phyloP scores from a whole-genome alignment of 345 rosid species.

The Punica granatum region DNA sequence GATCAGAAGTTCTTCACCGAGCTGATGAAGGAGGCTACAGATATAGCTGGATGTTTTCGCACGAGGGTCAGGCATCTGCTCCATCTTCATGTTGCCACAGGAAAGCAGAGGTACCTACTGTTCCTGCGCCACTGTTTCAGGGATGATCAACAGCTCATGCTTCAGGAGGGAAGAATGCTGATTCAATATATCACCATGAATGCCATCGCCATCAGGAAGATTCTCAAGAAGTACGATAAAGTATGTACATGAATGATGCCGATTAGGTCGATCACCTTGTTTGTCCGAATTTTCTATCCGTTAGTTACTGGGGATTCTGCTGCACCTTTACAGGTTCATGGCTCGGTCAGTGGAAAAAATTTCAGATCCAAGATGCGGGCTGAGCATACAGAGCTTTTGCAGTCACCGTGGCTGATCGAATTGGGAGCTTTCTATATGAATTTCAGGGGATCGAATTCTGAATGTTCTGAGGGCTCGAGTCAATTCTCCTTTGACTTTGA shows the following conservation, averaged over 20 bases:
- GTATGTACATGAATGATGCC: constrained; percentile 23
- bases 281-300: not conserved
- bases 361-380: constrained; percentile 79
- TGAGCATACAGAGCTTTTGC: constrained; percentile 79
- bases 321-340: constrained; percentile 47
- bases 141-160: constrained; percentile 43
- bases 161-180: constrained; percentile 68
- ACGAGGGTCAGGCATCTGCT: constrained; percentile 74
- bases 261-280: not conserved
- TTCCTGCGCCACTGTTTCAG: constrained; percentile 53
- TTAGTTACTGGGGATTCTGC: constrained; percentile 1
- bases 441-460: constrained; percentile 38
- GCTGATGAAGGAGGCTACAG: constrained; percentile 77
- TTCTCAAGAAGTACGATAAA: constrained; percentile 92
- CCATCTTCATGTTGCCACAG: constrained; percentile 65
- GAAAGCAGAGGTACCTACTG: constrained; percentile 56
- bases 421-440: constrained; percentile 85
- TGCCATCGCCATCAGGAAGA: constrained; percentile 77
- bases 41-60: constrained; percentile 71
- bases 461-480: constrained; percentile 34
- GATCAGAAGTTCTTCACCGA: constrained; percentile 80
- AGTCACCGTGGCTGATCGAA: constrained; percentile 93
- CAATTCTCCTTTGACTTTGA: constrained; percentile 52
- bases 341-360: constrained; percentile 70
- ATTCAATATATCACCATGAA: constrained; percentile 79